Evolutionary conservation across 1,284 basidiomycete genomes (phyloP).

Genomic region (Volvariella surrecta): DNA sequence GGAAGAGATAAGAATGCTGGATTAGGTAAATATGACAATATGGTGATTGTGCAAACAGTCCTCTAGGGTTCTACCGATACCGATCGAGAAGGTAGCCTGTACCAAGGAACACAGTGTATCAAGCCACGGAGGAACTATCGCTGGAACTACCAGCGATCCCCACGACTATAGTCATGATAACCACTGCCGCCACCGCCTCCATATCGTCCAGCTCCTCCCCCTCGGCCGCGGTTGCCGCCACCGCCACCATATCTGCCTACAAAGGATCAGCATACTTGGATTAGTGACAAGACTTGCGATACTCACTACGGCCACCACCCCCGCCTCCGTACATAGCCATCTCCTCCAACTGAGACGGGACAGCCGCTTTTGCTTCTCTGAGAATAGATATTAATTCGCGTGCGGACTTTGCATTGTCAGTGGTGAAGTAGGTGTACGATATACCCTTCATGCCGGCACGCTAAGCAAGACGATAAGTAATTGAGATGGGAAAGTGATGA

Average conservation of each 20-base stretch:
- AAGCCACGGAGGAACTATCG: too few relatives aligned
- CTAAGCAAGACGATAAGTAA: conserved; percentile 25
- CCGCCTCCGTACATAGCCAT: conserved; percentile 86
- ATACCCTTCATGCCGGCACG: conserved; percentile 86
- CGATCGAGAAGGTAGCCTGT: not conserved
- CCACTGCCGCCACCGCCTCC: conserved; percentile 25
- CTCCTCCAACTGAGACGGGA: conserved; percentile 89
- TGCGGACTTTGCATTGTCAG: conserved; percentile 90
- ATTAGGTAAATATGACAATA: conserved; percentile 2
- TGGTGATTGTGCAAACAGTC: not conserved
- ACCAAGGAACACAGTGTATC: too few relatives aligned
- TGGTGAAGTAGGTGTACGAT: conserved; percentile 95
- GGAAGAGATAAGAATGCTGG: not conserved
- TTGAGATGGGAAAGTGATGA: not conserved
- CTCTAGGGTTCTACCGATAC: not conserved
- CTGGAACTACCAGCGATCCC: conserved; percentile 30
- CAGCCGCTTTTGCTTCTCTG: conserved; percentile 81
- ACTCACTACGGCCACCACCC: conserved; percentile 63
- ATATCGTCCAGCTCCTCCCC: conserved; percentile 29
- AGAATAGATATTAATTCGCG: conserved; percentile 88
- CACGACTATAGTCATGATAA: conserved; percentile 23
- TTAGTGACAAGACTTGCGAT: not conserved
- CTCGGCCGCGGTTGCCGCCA: conserved; percentile 33
- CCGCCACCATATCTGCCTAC: conserved; percentile 55
- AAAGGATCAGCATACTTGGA: not conserved